These are phyloP conservation scores for Diaporthe nobilis DNA, from an alignment of 2,329 filamentous ascomycete species.

Conservation along the genomic window DNA sequence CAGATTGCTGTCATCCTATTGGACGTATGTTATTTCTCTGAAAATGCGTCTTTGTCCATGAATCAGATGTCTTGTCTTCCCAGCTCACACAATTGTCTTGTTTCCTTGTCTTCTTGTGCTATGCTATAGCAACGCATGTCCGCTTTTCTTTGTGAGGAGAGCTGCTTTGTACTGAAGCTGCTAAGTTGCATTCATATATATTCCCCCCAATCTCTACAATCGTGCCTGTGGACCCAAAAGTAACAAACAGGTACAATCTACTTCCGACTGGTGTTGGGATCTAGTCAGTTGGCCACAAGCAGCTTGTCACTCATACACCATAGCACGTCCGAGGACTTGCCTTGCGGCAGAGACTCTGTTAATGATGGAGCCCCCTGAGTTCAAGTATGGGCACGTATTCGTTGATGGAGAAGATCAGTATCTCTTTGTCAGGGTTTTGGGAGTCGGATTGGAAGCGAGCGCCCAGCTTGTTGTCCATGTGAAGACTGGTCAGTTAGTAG, in stretches of 20 bases:
- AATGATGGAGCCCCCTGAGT: not conserved
- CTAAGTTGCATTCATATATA: not conserved
- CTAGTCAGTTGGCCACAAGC: not conserved
- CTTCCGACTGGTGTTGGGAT: not conserved
- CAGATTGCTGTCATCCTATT: not conserved
- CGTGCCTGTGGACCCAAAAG: not conserved
- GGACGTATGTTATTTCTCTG: not conserved
- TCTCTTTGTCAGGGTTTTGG: not conserved
- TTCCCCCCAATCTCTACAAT: not conserved
- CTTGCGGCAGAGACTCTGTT: not conserved
- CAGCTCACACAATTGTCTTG: not conserved
- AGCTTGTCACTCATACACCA: not conserved
- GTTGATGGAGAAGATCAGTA: not conserved
- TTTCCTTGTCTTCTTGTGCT: not conserved
- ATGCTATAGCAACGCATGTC: not conserved
- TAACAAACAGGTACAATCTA: not conserved
- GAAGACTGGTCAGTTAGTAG: not conserved
- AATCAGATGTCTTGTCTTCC: not conserved
- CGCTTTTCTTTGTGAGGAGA: not conserved
- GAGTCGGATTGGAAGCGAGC: not conserved
- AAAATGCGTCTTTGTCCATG: not conserved
- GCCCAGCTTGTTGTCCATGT: not conserved
- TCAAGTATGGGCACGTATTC: not conserved
- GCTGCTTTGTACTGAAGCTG: not conserved
- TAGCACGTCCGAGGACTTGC: not conserved